Base-by-base conservation (phyloP, 805 yeast genomes). In the Saccharomycopsis olivae region DNA sequence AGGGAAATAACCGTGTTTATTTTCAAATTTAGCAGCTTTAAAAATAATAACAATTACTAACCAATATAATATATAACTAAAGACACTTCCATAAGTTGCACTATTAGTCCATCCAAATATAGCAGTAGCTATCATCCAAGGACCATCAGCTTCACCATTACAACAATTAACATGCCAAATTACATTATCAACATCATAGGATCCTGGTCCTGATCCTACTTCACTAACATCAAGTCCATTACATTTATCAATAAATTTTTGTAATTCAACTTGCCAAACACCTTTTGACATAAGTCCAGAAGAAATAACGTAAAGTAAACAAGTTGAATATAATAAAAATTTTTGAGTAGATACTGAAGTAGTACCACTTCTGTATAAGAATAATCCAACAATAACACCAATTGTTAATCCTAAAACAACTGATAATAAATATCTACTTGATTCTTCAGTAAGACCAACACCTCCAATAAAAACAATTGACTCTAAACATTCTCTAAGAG, bases 131-230 rank as follows among this genome's bases (percentile, higher is more conserved):
- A 87, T 64, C 94, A 86, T 85, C 94, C 94, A 86, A 27, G 78
- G 75, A 3, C 94, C 94, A 53, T 86, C 96, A 13, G 72, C 81
- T 50, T 83, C 79, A 18, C 94, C 94, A 56, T 86, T 86, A 61
- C 96, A 87, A 58, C 95, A 86, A 59, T 87, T 85, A 18, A 87
- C 95, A 56, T 87, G 96, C 96, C 96, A 87, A 2, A 87, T 76
- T 4, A 92, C 76, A 35, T 67, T 71, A 14, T 71, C 48, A 17
- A 86, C 77, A 52, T 87, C 95, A 54, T 87, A 87, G 0, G 94
- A 81, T 0, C 96, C 96, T 0, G 95, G 95, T 0, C 96, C 96
- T 29, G 80, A 78, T 2, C 96, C 96, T 1, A 78, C 72, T 59
- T 87, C 96, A 32, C 83, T 70, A 55, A 85, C 80, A 51, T 87